A percentile compares a stretch with the other conserved stretches of the same genome.
Evolutionary conservation across 495 filamentous ascomycete genomes (phyloP).

Genomic region (Melanomma pulvis-pyrius): DNA sequence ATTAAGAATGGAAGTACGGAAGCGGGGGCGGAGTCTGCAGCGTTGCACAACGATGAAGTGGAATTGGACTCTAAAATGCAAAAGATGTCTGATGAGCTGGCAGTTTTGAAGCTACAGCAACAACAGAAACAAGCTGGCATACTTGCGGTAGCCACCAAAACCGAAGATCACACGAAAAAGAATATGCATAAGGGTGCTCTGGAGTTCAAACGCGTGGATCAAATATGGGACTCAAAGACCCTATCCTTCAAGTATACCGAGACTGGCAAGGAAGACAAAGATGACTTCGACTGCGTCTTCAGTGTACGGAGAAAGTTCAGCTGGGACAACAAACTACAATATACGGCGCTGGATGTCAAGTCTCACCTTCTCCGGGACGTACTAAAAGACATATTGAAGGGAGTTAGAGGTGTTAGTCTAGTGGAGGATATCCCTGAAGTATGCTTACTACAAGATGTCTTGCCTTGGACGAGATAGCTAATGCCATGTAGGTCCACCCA

Average conservation of each 20-base stretch:
- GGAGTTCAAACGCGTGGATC: constrained; percentile 85
- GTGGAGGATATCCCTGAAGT: constrained; percentile 75
- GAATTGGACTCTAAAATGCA: neutral
- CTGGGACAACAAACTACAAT: constrained; percentile 82
- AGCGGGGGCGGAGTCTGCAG: neutral
- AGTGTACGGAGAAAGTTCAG: constrained; percentile 83
- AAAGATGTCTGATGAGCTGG: neutral
- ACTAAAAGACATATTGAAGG: constrained; percentile 75
- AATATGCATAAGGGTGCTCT: constrained; percentile 50
- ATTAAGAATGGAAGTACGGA: neutral
- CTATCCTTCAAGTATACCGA: constrained; percentile 84
- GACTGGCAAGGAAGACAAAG: constrained; percentile 71
- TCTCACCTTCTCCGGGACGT: constrained; percentile 75
- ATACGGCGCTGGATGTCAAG: constrained; percentile 84
- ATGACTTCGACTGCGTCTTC: constrained; percentile 78
- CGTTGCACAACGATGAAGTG: neutral
- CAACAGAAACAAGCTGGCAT: neutral
- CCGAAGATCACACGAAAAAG: constrained; percentile 1
- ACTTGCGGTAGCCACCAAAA: neutral
- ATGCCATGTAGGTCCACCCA: constrained; percentile 58
- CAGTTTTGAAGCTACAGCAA: neutral
- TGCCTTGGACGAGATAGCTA: neutral
- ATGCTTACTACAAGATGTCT: neutral
- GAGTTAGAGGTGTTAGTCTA: constrained; percentile 77
- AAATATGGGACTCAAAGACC: constrained; percentile 62